phyloP scores from a whole-genome alignment of 345 rosid species.

The Tarenaya hassleriana region DNA sequence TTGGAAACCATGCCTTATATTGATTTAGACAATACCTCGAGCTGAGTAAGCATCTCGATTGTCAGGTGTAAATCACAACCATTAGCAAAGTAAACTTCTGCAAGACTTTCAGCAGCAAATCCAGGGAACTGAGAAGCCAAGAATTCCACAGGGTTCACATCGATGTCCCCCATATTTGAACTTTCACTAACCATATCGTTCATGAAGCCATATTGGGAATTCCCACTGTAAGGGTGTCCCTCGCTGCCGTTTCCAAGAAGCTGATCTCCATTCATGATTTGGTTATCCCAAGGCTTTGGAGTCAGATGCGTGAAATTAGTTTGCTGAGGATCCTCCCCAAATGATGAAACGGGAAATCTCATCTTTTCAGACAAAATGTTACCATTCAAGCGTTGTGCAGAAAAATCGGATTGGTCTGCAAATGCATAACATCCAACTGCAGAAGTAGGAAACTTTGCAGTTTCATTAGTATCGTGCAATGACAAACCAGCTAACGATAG shows the following conservation, averaged over 20 bases:
- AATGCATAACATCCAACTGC: constrained; percentile 43
- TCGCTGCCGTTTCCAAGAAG: constrained; percentile 54
- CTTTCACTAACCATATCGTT: constrained; percentile 55
- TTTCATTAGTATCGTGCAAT: constrained; percentile 48
- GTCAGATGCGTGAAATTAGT: constrained; percentile 40
- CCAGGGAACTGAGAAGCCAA: constrained; percentile 91
- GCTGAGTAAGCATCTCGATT: constrained; percentile 94
- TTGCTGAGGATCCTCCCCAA: constrained; percentile 51
- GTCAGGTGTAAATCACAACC: constrained; percentile 86
- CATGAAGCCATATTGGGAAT: constrained; percentile 41
- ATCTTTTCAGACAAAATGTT: constrained; percentile 50
- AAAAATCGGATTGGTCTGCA: constrained; percentile 43
- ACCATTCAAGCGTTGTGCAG: constrained; percentile 50
- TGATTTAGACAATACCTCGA: constrained; percentile 58
- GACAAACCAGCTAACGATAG: constrained; percentile 75
- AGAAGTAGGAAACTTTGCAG: constrained; percentile 47
- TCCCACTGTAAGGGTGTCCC: constrained; percentile 43
- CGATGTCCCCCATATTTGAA: constrained; percentile 45
- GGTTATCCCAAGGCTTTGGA: constrained; percentile 77
- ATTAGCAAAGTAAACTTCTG: constrained; percentile 87
- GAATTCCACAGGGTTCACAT: constrained; percentile 67
- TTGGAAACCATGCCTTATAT: neutral
- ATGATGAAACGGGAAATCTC: constrained; percentile 50
- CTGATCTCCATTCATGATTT: constrained; percentile 47
- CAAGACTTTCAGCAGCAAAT: constrained; percentile 90